Evolutionary conservation across 2,329 filamentous ascomycete species (phyloP).

Genomic region (Pestalotiopsis fici): DNA sequence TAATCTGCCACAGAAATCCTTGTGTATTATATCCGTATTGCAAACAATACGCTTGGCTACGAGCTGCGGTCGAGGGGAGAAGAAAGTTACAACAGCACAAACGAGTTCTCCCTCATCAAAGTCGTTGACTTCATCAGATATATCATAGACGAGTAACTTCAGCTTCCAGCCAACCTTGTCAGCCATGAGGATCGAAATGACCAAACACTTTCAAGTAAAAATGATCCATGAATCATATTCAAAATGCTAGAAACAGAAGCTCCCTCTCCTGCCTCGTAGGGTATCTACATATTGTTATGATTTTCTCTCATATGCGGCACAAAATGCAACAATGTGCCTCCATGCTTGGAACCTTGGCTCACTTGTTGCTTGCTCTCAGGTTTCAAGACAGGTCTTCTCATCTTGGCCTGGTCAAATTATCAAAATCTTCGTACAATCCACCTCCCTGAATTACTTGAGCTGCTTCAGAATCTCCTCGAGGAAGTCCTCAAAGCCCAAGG

Average conservation of each 20-base stretch:
- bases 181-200: background rate
- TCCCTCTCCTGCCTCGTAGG: background rate
- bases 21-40: too few relatives aligned
- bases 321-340: background rate
- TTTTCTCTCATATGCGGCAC: background rate
- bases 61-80: too few relatives aligned
- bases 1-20: background rate
- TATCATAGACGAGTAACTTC: too few relatives aligned
- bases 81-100: too few relatives aligned
- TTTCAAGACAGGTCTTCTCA: background rate
- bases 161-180: background rate
- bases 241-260: constrained; percentile 1
- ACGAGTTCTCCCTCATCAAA: too few relatives aligned
- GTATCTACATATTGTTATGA: constrained; percentile 1
- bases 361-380: background rate
- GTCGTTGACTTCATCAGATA: too few relatives aligned
- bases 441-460: constrained; percentile 43
- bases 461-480: constrained; percentile 68
- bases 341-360: background rate
- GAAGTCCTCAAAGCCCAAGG: constrained; percentile 80
- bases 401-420: background rate
- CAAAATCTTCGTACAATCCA: background rate
- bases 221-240: background rate
- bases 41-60: too few relatives aligned
- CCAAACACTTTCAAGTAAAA: background rate